Evolutionary conservation across 257 asterid genomes (phyloP), one percentile per base, ranked within the genome.

Genomic region (Scutellaria baicalensis): DNA sequence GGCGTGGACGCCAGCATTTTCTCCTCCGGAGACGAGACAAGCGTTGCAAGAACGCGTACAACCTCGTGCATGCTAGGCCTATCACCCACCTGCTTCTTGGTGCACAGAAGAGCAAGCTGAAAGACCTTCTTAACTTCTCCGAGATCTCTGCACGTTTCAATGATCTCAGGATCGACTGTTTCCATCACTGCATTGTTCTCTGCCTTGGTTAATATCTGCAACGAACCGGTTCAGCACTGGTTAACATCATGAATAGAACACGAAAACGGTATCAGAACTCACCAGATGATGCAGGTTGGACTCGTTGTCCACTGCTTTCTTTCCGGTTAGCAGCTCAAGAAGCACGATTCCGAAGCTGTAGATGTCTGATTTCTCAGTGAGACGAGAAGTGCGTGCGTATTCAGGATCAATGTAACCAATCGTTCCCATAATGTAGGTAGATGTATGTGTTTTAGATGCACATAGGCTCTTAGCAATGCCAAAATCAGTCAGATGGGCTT

Each of bases 381-480:
- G 90, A 10, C 93, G 91, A 13, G 96, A 89, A 1, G 96, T 92
- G 0, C 96, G 86, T 9, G 97, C 98, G 55, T 92, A 92, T 75
- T 92, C 98, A 0, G 98, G 98, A 60, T 92, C 98, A 9, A 92
- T 88, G 54, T 92, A 92, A 12, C 98, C 98, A 55, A 92, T 88
- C 47, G 98, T 92, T 42, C 98, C 98, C 91, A 88, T 82, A 6
- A 92, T 35, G 69, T 81, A 88, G 11, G 98, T 92, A n/a, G 97
- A 90, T 6, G 95, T 90, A 27, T 86, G 83, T 42, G 90, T 77
- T 71, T 86, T 90, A 0, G 93, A 81, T 6, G 82, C 6, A 73
- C 91, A 85, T 9, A 92, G 47, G 70, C 81, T 84, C 83, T 92
- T 92, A 17, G 98, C 98, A 61, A 92, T 90, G 74, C 97, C 98